These are phyloP conservation scores for Cryptococcus neoformans DNA, from an alignment of 1,284 basidiomycete genomes.

Conservation along the genomic window DNA sequence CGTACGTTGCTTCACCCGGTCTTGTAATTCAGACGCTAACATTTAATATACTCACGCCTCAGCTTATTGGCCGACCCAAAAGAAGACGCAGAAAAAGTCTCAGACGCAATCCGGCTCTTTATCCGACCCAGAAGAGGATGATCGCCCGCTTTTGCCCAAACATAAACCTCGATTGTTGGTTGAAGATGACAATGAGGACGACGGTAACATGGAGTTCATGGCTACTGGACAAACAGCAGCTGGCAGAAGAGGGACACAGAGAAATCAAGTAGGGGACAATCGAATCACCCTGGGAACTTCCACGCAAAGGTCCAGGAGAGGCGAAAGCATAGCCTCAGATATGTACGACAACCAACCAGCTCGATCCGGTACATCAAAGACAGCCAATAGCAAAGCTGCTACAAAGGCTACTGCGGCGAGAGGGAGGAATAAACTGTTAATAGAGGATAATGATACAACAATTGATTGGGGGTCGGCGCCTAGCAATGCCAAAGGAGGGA, in stretches of 20 bases:
- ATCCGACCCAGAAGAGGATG: slow-evolving; percentile 23
- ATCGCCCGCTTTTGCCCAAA: background rate
- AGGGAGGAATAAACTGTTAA: slow-evolving; percentile 11
- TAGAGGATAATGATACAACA: slow-evolving; percentile 29
- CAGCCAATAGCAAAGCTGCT: background rate
- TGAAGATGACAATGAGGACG: background rate
- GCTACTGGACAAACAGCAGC: slow-evolving; percentile 1
- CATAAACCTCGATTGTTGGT: background rate
- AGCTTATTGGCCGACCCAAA: slow-evolving; percentile 42
- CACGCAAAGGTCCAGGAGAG: background rate
- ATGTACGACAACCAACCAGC: slow-evolving; percentile 27
- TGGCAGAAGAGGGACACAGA: background rate
- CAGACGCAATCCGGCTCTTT: slow-evolving; percentile 18
- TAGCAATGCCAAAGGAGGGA: background rate
- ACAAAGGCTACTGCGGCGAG: slow-evolving; percentile 4
- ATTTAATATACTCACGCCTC: slow-evolving; percentile 1
- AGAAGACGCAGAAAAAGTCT: slow-evolving; percentile 9
- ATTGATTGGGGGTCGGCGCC: slow-evolving; percentile 11
- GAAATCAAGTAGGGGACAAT: slow-evolving; percentile 3
- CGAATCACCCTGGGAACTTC: slow-evolving; percentile 2
- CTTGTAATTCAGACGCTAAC: background rate
- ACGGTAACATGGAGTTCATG: background rate
- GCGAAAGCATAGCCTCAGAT: slow-evolving; percentile 27
- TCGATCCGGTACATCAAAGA: slow-evolving; percentile 6
- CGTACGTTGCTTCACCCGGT: too few relatives aligned